These are phyloP conservation scores for Ustilago tritici DNA, from an alignment of 1,284 basidiomycete species.

Conservation along the genomic window DNA sequence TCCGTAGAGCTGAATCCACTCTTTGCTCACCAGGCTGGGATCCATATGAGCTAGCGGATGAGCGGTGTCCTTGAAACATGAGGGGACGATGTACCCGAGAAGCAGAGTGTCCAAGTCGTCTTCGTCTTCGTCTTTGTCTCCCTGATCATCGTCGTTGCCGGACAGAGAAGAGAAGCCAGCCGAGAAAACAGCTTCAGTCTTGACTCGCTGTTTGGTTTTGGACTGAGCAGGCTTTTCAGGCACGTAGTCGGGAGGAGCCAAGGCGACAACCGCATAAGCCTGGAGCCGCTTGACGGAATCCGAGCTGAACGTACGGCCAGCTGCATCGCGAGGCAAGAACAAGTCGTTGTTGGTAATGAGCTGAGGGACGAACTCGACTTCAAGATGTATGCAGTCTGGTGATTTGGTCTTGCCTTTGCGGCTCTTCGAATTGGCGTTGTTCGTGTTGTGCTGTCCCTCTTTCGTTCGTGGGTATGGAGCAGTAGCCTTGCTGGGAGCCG, in stretches of 20 bases:
- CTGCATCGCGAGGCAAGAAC: conserved; percentile 8
- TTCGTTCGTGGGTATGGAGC: neutral
- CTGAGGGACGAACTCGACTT: conserved; percentile 40
- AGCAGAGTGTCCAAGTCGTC: conserved; percentile 25
- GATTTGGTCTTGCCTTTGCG: conserved; percentile 18
- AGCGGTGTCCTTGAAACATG: conserved; percentile 23
- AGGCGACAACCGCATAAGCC: conserved; percentile 31
- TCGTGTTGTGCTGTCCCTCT: neutral
- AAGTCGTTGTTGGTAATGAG: conserved; percentile 1
- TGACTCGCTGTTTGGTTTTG: neutral
- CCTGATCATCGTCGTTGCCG: neutral
- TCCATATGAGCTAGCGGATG: conserved; percentile 36
- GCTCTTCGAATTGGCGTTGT: neutral
- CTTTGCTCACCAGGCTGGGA: conserved; percentile 21
- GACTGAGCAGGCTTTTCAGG: neutral
- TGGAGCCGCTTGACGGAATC: conserved; percentile 1
- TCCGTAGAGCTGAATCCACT: conserved; percentile 47
- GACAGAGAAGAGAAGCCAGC: neutral
- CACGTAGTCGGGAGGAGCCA: conserved; percentile 26
- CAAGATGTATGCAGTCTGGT: conserved; percentile 27
- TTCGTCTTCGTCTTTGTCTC: neutral
- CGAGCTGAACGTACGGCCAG: neutral
- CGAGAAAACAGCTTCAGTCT: neutral
- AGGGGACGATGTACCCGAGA: conserved; percentile 40
- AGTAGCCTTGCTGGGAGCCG: neutral